Evolutionary conservation across 805 yeast species (phyloP), one percentile per base, ranked within the genome.

Genomic region (Candida bentonensis): DNA sequence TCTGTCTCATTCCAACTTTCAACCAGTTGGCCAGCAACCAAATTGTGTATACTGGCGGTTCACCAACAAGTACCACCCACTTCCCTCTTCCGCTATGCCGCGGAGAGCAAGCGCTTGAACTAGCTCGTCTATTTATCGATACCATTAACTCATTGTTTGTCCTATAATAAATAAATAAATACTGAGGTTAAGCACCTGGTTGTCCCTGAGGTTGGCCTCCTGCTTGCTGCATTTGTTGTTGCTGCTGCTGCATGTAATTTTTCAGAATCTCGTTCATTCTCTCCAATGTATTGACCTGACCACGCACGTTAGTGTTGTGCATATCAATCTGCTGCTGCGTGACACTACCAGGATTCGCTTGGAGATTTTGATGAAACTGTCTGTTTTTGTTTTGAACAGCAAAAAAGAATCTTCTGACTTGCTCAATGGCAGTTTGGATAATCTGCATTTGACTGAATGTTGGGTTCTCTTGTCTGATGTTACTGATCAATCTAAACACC

Each of bases 221-320:
- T 11, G 42, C 45, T 39, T 49, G 50, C 42, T 59, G 64, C 40
- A 57, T 63, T 47, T 63, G 67, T 25, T 54, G 50, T 22, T 59
- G 51, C 41, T 55, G 67, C 26, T 49, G 59, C 47, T 54, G 58
- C 41, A 57, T 63, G 40, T 58, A 61, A 2, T 15, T 15, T 39
- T 26, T 26, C 40, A 15, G 42, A 30, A 30, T 30, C 7, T 11
- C 36, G n/a, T 30, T 30, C 36, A 30, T 30, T 30, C n/a, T 11
- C 36, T 30, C 36, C 11, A 30, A 21, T 21, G 42, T 23, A 20
- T 40, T 15, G 20, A 26, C 43, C 21, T 25, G 42, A 13, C 25
- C 27, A 20, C 22, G 15, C 9, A 30, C 39, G 3, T 28, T 17
- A 15, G 28, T 3, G 17, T 33, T 21, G 40, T 23, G 40, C 20